Percentiles rank a stretch among this genome's conserved stretches.
These are phyloP conservation scores for Aspergillus leporis DNA, from an alignment of 495 filamentous ascomycete genomes.

Conservation along the genomic window DNA sequence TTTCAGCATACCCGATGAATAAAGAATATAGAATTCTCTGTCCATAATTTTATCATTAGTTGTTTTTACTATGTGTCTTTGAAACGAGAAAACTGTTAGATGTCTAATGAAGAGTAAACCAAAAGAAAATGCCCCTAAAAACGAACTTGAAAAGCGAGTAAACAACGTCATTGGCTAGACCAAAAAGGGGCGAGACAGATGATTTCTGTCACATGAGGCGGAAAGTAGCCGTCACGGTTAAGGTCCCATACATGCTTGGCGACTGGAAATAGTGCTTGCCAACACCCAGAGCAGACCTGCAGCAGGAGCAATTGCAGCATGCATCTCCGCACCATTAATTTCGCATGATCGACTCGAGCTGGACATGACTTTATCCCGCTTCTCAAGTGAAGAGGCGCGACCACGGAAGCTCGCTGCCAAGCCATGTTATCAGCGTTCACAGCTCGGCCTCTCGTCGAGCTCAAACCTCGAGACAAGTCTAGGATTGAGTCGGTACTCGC, in stretches of 20 bases:
- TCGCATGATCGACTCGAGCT: slow-evolving; percentile 4
- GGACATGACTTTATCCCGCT: slow-evolving; percentile 19
- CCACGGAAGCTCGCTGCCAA: slow-evolving; percentile 21
- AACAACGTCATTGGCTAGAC: neutral
- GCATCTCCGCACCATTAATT: neutral
- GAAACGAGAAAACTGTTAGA: neutral
- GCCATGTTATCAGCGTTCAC: slow-evolving; percentile 97
- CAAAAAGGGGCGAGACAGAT: slow-evolving; percentile 3
- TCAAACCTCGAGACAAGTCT: slow-evolving; percentile 90
- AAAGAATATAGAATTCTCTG: slow-evolving; percentile 2
- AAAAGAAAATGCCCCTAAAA: neutral
- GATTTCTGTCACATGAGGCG: slow-evolving; percentile 21
- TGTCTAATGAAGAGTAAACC: neutral
- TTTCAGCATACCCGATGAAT: neutral
- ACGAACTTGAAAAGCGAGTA: neutral
- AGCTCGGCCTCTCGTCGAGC: slow-evolving; percentile 93
- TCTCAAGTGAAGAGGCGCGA: slow-evolving; percentile 21
- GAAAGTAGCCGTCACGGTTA: slow-evolving; percentile 1
- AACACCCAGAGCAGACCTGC: slow-evolving; percentile 1
- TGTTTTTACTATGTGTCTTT: slow-evolving; percentile 3
- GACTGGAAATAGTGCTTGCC: slow-evolving; percentile 1
- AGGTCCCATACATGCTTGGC: slow-evolving; percentile 14
- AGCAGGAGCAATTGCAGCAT: slow-evolving; percentile 9
- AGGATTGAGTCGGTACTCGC: slow-evolving; percentile 93
- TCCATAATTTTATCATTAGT: slow-evolving; percentile 1